Evolutionary conservation across 2,329 filamentous ascomycete genomes (phyloP).

Genomic region (Xylariales sp.): DNA sequence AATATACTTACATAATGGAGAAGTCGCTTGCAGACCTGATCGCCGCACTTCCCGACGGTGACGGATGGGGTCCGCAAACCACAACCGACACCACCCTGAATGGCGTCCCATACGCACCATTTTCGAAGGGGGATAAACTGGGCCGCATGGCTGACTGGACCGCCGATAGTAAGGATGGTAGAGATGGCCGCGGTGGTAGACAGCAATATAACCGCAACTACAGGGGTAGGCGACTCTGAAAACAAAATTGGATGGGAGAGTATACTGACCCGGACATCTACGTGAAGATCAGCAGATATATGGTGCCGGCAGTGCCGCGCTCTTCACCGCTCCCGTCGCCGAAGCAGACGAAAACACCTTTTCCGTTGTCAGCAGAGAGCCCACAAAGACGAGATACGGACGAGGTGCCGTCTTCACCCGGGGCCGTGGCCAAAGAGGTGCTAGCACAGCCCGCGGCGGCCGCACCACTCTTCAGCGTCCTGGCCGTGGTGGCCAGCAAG

Average conservation of each 20-base stretch:
- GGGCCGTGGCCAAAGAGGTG: slow-evolving; percentile 81
- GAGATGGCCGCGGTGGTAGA: slow-evolving; percentile 78
- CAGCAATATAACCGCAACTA: slow-evolving; percentile 93
- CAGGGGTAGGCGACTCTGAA: slow-evolving; percentile 71
- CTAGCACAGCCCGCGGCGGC: slow-evolving; percentile 71
- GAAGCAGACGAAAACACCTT: slow-evolving; percentile 94
- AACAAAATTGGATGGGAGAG: neutral
- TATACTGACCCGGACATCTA: slow-evolving; percentile 39
- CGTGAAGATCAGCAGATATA: slow-evolving; percentile 92
- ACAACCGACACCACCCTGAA: slow-evolving; percentile 89
- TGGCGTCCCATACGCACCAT: slow-evolving; percentile 96
- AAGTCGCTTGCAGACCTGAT: slow-evolving; percentile 68
- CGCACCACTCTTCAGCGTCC: slow-evolving; percentile 75
- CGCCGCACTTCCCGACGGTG: slow-evolving; percentile 76
- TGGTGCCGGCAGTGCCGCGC: slow-evolving; percentile 84
- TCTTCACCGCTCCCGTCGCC: slow-evolving; percentile 90
- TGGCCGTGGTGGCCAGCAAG: slow-evolving; percentile 73
- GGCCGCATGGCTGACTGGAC: slow-evolving; percentile 99
- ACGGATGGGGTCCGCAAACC: slow-evolving; percentile 88
- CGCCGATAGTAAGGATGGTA: slow-evolving; percentile 83
- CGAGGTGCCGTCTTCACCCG: slow-evolving; percentile 92
- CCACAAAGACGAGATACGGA: slow-evolving; percentile 86
- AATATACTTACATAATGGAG: slow-evolving; percentile 41
- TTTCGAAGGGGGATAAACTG: slow-evolving; percentile 98
- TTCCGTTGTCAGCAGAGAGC: slow-evolving; percentile 96